These are phyloP conservation scores for Globisporangium paddicum DNA, from an alignment of 352 stramenopile species.

Conservation along the genomic window DNA sequence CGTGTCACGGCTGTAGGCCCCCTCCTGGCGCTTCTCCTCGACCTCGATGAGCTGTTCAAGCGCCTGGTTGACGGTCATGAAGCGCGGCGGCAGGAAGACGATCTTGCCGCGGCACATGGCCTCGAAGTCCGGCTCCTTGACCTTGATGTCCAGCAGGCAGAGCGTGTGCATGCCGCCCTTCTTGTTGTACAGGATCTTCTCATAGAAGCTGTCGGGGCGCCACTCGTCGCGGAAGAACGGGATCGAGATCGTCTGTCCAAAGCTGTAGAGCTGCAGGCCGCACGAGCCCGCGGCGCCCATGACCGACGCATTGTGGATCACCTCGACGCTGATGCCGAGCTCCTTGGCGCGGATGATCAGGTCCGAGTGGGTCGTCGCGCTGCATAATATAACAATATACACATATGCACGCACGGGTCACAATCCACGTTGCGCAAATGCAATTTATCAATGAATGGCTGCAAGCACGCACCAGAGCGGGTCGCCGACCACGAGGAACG, in stretches of 20 bases:
- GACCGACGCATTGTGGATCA: conserved; percentile 98
- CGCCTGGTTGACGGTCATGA: conserved; percentile 97
- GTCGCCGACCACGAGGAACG: conserved; percentile 98
- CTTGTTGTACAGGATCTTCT: conserved; percentile 97
- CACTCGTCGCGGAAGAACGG: conserved; percentile 96
- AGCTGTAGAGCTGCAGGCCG: conserved; percentile 98
- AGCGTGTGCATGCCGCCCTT: conserved; percentile 97
- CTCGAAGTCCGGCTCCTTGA: conserved; percentile 99
- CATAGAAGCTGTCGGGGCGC: conserved; percentile 97
- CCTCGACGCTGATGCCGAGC: conserved; percentile 91
- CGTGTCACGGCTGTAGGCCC: conserved; percentile 80
- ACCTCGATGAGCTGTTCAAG: conserved; percentile 96
- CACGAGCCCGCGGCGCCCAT: conserved; percentile 96
- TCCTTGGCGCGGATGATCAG: conserved; percentile 95
- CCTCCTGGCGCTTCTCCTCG: conserved; percentile 83
- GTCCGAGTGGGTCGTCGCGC: conserved; percentile 98
- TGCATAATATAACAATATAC: conserved; percentile 10
- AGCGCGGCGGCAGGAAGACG: conserved; percentile 94
- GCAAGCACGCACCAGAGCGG: conserved; percentile 83
- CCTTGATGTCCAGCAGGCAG: conserved; percentile 98
- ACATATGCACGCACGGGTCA: not conserved
- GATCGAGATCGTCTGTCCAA: conserved; percentile 98
- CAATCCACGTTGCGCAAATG: not conserved
- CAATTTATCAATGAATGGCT: not conserved
- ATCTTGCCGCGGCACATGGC: conserved; percentile 92